Evolutionary conservation across 306 rosid genomes (phyloP), one percentile per base, ranked within the genome.

Genomic region (Boehmeria nivea): DNA sequence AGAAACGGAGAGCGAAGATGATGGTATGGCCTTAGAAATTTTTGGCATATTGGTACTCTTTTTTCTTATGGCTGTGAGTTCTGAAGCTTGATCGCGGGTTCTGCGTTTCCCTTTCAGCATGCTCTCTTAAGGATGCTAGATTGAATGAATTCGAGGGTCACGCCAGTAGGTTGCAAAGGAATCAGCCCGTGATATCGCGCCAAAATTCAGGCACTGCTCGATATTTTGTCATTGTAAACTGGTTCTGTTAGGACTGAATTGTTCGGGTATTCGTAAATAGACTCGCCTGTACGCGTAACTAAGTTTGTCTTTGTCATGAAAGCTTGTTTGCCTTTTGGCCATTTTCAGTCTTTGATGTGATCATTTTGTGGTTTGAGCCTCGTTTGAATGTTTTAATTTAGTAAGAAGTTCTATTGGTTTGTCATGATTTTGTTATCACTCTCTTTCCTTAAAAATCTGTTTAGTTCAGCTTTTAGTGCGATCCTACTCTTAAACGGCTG

Each of bases 1-100:
- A 22, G 98, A 91, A 79, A 82, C 95, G 21, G 98, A 87, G 69
- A 87, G 89, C 66, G 99, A 91, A 81, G 96, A 87, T 65, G 99
- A 91, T 67, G 84, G 99, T 87, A 83, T 38, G 73, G 34, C 57
- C 27, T 71, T 47, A 54, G 51, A 50, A n/a, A 36, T 17, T 46
- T 27, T 6, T 6, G 16, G 5, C 4, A 27, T 26, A 51, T 26
- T n/a, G 28, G 22, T 51, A 15, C 8, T 40, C 22, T 25, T 46
- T 17, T 40, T 45, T n/a, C 31, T 27, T 64, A 0, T 37, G 26
- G 63, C 42, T 43, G 24, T 27, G 62, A 13, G n/a, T n/a, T n/a
- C n/a, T n/a, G n/a, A n/a, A 15, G 28, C 50, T 48, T 54, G 25
- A 66, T 52, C 43, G 20, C 15, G 36, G 23, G 14, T 78, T 70